These are phyloP conservation scores for Papiliotrema fonsecae DNA, from an alignment of 1,284 basidiomycete genomes.

Conservation along the genomic window DNA sequence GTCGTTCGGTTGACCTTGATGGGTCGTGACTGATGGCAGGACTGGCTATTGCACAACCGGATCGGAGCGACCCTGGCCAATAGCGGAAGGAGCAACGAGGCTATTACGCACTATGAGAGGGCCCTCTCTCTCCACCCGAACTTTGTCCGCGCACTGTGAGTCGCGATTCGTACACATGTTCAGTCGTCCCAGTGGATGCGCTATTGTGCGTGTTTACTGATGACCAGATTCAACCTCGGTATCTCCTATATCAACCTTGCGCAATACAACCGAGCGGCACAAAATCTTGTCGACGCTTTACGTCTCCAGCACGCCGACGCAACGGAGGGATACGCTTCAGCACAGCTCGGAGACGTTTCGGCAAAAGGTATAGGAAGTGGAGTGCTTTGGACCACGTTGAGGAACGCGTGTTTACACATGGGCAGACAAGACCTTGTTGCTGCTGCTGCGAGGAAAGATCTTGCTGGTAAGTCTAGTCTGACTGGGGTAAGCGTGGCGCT, in stretches of 20 bases:
- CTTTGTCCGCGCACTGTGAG: conserved; percentile 82
- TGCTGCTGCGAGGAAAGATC: conserved; percentile 8
- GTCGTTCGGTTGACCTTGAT: conserved; percentile 26
- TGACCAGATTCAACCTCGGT: conserved; percentile 76
- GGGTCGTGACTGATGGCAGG: conserved; percentile 52
- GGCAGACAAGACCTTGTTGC: conserved; percentile 16
- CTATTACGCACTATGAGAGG: conserved; percentile 81
- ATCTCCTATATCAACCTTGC: conserved; percentile 85
- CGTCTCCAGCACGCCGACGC: conserved; percentile 75
- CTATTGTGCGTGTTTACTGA: conserved; percentile 1
- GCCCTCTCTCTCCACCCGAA: conserved; percentile 86
- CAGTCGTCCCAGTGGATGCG: background rate
- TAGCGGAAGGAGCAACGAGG: conserved; percentile 74
- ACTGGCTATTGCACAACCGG: conserved; percentile 93
- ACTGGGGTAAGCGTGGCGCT: no score
- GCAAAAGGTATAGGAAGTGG: conserved; percentile 65
- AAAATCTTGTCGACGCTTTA: conserved; percentile 78
- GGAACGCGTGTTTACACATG: conserved; percentile 66
- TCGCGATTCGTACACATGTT: conserved; percentile 5
- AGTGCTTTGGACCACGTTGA: conserved; percentile 77
- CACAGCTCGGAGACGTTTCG: conserved; percentile 20
- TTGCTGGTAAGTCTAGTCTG: conserved; percentile 15
- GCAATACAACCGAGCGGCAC: conserved; percentile 76
- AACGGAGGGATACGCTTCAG: conserved; percentile 52
- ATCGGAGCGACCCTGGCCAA: conserved; percentile 96